A percentile compares a stretch with the other conserved stretches of the same genome.
These are phyloP conservation scores for Niebla homalea DNA, from an alignment of 495 filamentous ascomycete species.

Conservation along the genomic window DNA sequence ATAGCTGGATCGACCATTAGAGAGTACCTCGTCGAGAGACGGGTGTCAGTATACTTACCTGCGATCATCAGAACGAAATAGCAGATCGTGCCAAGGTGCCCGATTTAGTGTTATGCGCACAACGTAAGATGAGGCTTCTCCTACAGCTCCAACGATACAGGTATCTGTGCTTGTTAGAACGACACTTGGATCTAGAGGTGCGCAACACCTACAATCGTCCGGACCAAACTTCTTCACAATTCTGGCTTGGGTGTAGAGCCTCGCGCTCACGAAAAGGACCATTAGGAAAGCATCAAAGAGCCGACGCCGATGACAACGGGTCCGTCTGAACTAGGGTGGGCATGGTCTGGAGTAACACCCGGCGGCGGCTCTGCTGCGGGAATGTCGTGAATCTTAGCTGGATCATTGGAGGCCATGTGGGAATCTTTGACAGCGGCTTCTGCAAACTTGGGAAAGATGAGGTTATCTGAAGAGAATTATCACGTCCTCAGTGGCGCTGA, in stretches of 20 bases:
- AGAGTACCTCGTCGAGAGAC: background rate
- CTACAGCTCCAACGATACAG: conserved; percentile 1
- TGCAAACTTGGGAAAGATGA: no score
- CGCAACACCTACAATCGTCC: background rate
- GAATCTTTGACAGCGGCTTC: no score
- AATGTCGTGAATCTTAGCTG: background rate
- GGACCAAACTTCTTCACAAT: conserved; percentile 3
- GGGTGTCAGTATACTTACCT: background rate
- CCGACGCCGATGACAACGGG: background rate
- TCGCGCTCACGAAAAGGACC: background rate
- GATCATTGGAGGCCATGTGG: background rate
- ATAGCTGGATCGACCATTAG: background rate
- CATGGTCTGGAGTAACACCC: conserved; percentile 2
- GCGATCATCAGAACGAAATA: conserved; percentile 2
- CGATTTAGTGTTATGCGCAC: background rate
- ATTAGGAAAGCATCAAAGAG: conserved; percentile 1
- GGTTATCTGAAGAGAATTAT: no score
- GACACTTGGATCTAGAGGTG: no score
- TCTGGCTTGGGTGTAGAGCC: conserved; percentile 3
- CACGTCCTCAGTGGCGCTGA: no score
- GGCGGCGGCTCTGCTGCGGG: background rate
- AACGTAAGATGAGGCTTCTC: background rate
- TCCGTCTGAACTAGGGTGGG: background rate
- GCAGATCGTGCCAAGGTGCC: background rate
- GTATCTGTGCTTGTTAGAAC: background rate